Conservation (phyloP, 2,329 filamentous ascomycete genomes). For the Pestalotiopsis sp. region DNA sequence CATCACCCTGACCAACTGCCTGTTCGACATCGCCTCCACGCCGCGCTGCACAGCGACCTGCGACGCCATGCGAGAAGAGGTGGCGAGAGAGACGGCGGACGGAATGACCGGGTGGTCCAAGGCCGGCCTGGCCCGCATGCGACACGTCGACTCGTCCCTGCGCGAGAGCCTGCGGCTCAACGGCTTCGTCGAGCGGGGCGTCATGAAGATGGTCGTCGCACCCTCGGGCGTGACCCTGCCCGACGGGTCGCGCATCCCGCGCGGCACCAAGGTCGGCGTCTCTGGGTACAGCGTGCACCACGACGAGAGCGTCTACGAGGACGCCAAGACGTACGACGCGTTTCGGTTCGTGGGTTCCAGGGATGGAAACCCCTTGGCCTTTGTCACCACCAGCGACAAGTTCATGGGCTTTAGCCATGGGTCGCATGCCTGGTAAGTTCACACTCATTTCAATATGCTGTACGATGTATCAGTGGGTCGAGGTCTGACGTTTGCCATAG, state of each 20-base stretch:
- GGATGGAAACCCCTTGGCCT: constrained; percentile 21
- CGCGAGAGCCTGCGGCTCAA: constrained; percentile 45
- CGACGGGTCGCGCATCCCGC: constrained; percentile 34
- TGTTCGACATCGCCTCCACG: constrained; percentile 40
- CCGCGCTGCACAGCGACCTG: constrained; percentile 25
- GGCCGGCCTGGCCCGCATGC: constrained; percentile 36
- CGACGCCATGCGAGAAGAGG: constrained; percentile 37
- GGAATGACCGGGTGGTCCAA: constrained; percentile 28
- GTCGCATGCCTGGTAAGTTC: constrained; percentile 36
- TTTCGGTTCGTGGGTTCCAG: constrained; percentile 37
- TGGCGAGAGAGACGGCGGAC: constrained; percentile 24
- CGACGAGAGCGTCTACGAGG: constrained; percentile 34
- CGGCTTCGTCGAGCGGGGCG: constrained; percentile 38
- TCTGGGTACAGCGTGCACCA: constrained; percentile 36
- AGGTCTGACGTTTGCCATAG: constrained; percentile 17
- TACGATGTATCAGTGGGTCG: background rate
- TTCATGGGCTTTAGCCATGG: constrained; percentile 41
- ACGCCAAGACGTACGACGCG: constrained; percentile 36
- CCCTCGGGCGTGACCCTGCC: constrained; percentile 35
- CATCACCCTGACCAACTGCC: constrained; percentile 39
- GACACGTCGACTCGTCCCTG: constrained; percentile 42
- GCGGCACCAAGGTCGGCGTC: constrained; percentile 38
- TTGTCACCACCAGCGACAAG: constrained; percentile 34
- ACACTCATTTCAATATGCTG: background rate
- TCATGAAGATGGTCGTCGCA: constrained; percentile 39